phyloP scores from a whole-genome alignment of 1,284 basidiomycete species.

The Blastosporella zonata region DNA sequence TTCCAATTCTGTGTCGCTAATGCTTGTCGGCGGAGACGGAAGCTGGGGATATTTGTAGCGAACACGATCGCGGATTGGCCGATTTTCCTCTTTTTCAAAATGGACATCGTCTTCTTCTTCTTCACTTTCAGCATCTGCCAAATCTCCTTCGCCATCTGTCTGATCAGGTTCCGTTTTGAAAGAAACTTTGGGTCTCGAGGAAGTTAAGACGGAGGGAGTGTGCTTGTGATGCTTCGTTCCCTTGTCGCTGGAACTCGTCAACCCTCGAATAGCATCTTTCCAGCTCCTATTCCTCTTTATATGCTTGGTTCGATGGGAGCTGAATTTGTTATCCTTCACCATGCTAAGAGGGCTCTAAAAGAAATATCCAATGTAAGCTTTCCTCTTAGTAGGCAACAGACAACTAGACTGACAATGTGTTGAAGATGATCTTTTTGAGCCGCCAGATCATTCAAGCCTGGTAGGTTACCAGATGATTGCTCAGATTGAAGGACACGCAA shows the following conservation, averaged over 20 bases:
- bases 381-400: not conserved
- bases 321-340: constrained; percentile 63
- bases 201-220: constrained; percentile 17
- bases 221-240: constrained; percentile 20
- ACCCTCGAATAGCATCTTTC: constrained; percentile 51
- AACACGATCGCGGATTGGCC: constrained; percentile 60
- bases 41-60: constrained; percentile 45
- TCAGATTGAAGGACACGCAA: constrained; percentile 80
- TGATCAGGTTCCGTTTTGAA: constrained; percentile 12
- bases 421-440: constrained; percentile 87
- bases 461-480: constrained; percentile 73
- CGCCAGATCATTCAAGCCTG: constrained; percentile 58
- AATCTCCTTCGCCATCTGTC: constrained; percentile 37
- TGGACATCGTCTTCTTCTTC: constrained; percentile 41
- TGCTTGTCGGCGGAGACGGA: constrained; percentile 12
- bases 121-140: constrained; percentile 54
- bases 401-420: constrained; percentile 48
- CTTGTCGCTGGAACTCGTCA: constrained; percentile 38
- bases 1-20: constrained; percentile 37
- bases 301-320: constrained; percentile 39
- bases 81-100: constrained; percentile 53
- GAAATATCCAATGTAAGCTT: not conserved
- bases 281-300: constrained; percentile 52
- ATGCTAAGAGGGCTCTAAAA: constrained; percentile 76
- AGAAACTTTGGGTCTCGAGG: constrained; percentile 14